phyloP scores from a whole-genome alignment of 2,329 filamentous ascomycete genomes.

The Colletotrichum tropicale region DNA sequence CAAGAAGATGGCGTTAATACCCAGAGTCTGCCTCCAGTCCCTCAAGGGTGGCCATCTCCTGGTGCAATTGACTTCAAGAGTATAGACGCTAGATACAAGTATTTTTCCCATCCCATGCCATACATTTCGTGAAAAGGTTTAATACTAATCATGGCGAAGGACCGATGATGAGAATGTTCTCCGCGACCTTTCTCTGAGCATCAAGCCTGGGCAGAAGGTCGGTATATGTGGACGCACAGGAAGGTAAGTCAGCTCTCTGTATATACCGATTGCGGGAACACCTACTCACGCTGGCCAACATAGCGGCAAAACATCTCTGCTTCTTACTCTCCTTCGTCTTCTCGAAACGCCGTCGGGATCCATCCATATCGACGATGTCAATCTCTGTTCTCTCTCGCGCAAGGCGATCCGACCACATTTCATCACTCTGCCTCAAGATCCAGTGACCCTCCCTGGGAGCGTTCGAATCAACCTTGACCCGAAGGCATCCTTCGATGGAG shows the following conservation, averaged over 20 bases:
- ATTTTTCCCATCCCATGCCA: neutral
- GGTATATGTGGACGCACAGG: slow-evolving; percentile 39
- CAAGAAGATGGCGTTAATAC: slow-evolving; percentile 27
- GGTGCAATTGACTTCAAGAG: slow-evolving; percentile 35
- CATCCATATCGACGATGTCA: slow-evolving; percentile 38
- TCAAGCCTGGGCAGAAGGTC: slow-evolving; percentile 34
- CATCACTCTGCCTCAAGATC: slow-evolving; percentile 23
- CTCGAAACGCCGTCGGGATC: slow-evolving; percentile 40
- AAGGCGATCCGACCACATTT: slow-evolving; percentile 19
- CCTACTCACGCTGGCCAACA: neutral
- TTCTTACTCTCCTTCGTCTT: slow-evolving; percentile 46
- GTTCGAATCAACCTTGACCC: slow-evolving; percentile 24
- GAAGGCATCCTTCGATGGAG: slow-evolving; percentile 1
- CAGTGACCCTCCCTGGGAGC: slow-evolving; percentile 13
- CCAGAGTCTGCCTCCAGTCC: slow-evolving; percentile 19
- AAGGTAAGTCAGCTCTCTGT: slow-evolving; percentile 21
- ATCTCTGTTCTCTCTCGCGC: slow-evolving; percentile 14
- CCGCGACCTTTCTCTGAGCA: slow-evolving; percentile 27
- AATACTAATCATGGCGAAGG: neutral
- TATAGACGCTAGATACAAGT: slow-evolving; percentile 33
- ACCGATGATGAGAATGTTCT: slow-evolving; percentile 21
- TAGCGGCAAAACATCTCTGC: slow-evolving; percentile 25
- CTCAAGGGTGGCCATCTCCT: slow-evolving; percentile 33
- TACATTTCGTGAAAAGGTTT: neutral
- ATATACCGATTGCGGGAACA: no score